Base-by-base conservation (phyloP, 345 rosid species). In the Citrus sp. region DNA sequence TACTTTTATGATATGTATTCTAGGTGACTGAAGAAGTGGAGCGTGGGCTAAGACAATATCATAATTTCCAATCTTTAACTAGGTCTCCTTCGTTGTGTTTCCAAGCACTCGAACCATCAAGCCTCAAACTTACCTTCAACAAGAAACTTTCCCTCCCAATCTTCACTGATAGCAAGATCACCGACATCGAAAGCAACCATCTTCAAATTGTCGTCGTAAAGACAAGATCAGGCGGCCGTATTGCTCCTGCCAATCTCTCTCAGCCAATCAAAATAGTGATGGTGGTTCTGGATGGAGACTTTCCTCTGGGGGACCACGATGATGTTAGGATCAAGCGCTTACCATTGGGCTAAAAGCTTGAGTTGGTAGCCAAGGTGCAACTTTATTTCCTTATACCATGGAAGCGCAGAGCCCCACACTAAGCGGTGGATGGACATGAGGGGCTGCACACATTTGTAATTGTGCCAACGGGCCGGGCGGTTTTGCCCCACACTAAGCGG, bases 1-100 rank as follows among this genome's bases (percentile, higher is more conserved):
- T 27, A 6, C 46, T 37, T 69, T 42, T 42, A 10, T 42, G 49
- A 0, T 9, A 10, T 70, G 3, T 59, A 27, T 14, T 70, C 16
- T 71, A 92, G 99, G 97, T 95, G 73, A 86, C 64, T 2, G 93
- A 95, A 87, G 99, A 95, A 83, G 80, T 95, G 59, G 97, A 93
- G 74, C 79, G 79, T 37, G 83, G 85, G 67, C 84, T 95, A 70
- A 82, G 16, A 37, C 83, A 82, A 22, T 34, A 19, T 3, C 6
- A 32, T 18, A 72, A 64, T 28, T 25, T 86, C 6, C 86, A 83
- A 72, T 64, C 85, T 34, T 70, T 84, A 67, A 77, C 75, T 7
- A 71, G 87, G 59, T 85, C 92, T 21, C 87, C 92, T 5, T 82
- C 93, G 1, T 25, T 88, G 56, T 83, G 81, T 22, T 80, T 89